Evolutionary conservation across 495 filamentous ascomycete species (phyloP).

Genomic region (Bombardia bombarda): DNA sequence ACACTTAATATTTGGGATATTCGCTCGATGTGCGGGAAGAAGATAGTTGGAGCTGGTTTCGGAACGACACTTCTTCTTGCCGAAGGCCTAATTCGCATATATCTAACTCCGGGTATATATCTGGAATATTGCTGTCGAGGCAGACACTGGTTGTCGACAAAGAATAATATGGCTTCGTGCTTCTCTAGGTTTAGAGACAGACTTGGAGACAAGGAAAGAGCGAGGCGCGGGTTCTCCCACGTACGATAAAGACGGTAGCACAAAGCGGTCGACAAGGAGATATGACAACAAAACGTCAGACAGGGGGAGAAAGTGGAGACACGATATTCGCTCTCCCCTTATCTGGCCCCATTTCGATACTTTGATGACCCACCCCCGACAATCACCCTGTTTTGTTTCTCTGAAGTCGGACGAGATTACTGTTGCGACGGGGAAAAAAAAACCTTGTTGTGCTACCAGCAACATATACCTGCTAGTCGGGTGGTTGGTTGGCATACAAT

Average conservation of each 20-base stretch:
- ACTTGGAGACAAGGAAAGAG: constrained; percentile 9
- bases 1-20: constrained; percentile 17
- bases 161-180: too few species aligned
- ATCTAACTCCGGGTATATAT: too few species aligned
- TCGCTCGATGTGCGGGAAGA: constrained; percentile 14
- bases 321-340: background rate
- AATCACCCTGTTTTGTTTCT: too few species aligned
- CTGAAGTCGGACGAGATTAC: constrained; percentile 13
- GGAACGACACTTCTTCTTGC: constrained; percentile 15
- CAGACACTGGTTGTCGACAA: constrained; percentile 41
- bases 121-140: constrained; percentile 29
- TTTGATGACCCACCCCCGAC: too few species aligned
- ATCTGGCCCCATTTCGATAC: too few species aligned
- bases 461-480: constrained; percentile 13
- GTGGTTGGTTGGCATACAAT: constrained; percentile 1
- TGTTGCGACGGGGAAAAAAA: constrained; percentile 10
- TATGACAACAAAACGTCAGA: too few species aligned
- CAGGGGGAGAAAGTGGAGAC: too few species aligned
- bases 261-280: too few species aligned
- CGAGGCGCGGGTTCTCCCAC: constrained; percentile 1
- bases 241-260: too few species aligned
- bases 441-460: background rate
- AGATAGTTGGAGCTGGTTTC: constrained; percentile 16
- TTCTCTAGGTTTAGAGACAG: too few species aligned
- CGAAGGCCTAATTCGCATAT: background rate